These are phyloP conservation scores for Phytophthora aleatoria DNA, from an alignment of 352 stramenopile species.

Conservation along the genomic window DNA sequence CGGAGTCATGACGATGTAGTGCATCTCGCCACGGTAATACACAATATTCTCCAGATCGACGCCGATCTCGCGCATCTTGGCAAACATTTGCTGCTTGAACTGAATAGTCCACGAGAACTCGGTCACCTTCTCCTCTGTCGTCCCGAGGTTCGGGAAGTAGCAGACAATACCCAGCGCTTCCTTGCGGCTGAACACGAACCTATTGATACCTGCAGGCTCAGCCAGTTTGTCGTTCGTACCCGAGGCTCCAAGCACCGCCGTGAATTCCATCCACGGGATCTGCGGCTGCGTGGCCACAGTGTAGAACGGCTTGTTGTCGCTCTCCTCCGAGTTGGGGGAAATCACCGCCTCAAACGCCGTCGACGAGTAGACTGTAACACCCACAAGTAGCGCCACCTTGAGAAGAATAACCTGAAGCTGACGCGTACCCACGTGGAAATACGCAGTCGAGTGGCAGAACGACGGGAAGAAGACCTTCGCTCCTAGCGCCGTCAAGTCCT, in stretches of 20 bases:
- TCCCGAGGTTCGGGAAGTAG: conserved; percentile 78
- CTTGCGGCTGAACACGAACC: conserved; percentile 82
- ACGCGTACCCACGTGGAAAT: conserved; percentile 87
- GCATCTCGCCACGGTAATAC: conserved; percentile 87
- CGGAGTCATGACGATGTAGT: conserved; percentile 88
- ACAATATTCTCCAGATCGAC: conserved; percentile 87
- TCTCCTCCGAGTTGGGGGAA: conserved; percentile 55
- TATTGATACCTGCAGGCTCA: conserved; percentile 68
- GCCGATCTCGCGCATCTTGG: conserved; percentile 70
- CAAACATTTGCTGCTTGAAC: conserved; percentile 88
- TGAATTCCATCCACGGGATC: conserved; percentile 83
- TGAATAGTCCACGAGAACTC: conserved; percentile 89
- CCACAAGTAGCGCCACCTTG: conserved; percentile 78
- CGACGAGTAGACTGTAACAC: conserved; percentile 67
- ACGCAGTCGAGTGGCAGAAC: conserved; percentile 82
- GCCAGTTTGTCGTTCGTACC: conserved; percentile 75
- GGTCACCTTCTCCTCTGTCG: conserved; percentile 71
- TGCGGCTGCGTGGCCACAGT: conserved; percentile 72
- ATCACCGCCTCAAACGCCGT: conserved; percentile 69
- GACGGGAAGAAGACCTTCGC: conserved; percentile 85
- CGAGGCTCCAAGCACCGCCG: conserved; percentile 63
- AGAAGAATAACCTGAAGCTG: conserved; percentile 86
- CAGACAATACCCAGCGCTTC: conserved; percentile 83
- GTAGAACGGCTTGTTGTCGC: conserved; percentile 70
- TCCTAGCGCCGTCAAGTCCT: conserved; percentile 78